Base-by-base conservation (phyloP, 768 basidiomycete genomes). In the Austroboletus festivus region DNA sequence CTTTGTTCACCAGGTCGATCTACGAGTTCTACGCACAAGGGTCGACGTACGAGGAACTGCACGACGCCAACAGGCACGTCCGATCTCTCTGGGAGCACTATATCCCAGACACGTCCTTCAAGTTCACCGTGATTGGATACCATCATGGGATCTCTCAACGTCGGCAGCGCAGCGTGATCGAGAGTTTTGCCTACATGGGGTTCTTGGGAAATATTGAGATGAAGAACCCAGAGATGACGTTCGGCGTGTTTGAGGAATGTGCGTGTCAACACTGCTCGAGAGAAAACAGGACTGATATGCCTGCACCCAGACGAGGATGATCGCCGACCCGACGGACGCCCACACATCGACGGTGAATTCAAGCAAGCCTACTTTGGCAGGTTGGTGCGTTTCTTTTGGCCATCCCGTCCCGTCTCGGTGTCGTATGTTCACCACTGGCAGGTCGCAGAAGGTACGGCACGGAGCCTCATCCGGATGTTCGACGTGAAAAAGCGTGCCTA, bases 221-320 rank as follows among this genome's bases (percentile, higher is more conserved):
- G 80, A 84, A 82, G 52, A 73, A 73, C 38, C 89, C 94, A 0
- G 81, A 92, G 38, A 78, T 92, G 24, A 76, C 76, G 9, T 70
- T 91, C 21, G 79, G 81, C 0, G 82, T 85, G 43, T 89, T 86
- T 46, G 94, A 96, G 73, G 93, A 95, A 71, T 95, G 93, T 93
- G 51, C 53, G 82, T 69, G n/a, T n/a, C n/a, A n/a, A n/a, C n/a
- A n/a, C 33, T 34, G 35, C 30, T 44, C 26, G 21, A 26, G 19
- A 18, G 11, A n/a, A 38, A 24, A 7, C 23, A 9, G 21, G 21
- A 5, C 34, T 49, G 42, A 47, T 37, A 4, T 20, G n/a, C 18
- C 10, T 33, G 26, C 31, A 18, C 18, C 19, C 31, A 83, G 83
- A 88, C 60, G 66, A 70, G 10, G 77, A 76, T 49, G 72, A 72